Conservation (phyloP, 345 rosid species). For the Brassica juncea region DNA sequence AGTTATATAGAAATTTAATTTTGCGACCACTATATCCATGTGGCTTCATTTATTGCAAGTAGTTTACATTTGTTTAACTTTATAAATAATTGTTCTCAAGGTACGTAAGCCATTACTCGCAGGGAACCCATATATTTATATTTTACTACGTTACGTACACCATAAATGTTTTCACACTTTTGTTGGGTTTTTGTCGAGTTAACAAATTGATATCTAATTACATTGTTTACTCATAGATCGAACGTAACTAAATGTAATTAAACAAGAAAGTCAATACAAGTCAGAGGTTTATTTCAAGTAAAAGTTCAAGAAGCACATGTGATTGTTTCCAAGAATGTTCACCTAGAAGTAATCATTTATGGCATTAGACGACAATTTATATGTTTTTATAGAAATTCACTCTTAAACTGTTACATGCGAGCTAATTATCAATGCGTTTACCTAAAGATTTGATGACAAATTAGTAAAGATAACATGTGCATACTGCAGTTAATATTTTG, state of each 20-base stretch:
- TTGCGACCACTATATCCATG: conserved; percentile 42
- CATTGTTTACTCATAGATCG: conserved; percentile 10
- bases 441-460: not conserved
- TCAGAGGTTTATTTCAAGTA: conserved; percentile 20
- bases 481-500: conserved; percentile 16
- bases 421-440: not conserved
- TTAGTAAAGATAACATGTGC: conserved; percentile 26
- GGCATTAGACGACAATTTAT: conserved; percentile 24
- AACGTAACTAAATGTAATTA: conserved; percentile 5
- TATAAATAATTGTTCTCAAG: conserved; percentile 33
- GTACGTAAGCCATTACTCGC: conserved; percentile 41
- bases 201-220: not conserved
- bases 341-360: conserved; percentile 24
- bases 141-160: conserved; percentile 8
- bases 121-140: conserved; percentile 12
- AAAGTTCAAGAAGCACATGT: conserved; percentile 28
- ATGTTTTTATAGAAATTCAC: not conserved
- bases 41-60: conserved; percentile 49
- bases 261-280: conserved; percentile 18
- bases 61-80: conserved; percentile 1
- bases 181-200: conserved; percentile 22
- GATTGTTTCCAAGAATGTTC: conserved; percentile 41
- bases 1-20: not conserved
- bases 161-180: conserved; percentile 37
- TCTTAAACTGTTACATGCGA: not conserved